A percentile compares a stretch with the other conserved stretches of the same genome.
phyloP scores from a whole-genome alignment of 23 red algal species.

The Gracilaria caudata region DNA sequence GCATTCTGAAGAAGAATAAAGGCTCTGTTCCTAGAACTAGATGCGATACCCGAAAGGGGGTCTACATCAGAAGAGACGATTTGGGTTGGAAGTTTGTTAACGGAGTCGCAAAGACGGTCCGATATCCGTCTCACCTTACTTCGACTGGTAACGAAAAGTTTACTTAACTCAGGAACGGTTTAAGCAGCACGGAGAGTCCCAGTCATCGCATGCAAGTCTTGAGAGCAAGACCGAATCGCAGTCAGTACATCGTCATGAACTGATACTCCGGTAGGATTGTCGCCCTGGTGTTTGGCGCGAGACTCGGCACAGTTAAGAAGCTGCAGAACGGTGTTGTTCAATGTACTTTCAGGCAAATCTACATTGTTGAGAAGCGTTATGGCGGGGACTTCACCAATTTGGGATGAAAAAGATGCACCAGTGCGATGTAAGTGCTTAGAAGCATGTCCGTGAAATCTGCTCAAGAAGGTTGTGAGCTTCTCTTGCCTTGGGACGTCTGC shows the following conservation, averaged over 20 bases:
- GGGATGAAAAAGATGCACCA: not conserved
- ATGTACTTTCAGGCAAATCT: not conserved
- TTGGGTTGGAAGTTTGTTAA: no score
- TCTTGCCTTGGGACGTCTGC: not conserved
- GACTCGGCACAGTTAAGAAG: not conserved
- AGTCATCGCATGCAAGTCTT: no score
- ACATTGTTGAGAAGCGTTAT: conserved; percentile 16
- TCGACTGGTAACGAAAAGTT: no score
- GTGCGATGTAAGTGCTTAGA: not conserved
- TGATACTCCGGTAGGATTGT: not conserved
- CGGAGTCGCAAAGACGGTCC: no score
- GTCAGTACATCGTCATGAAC: no score
- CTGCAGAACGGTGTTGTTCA: not conserved
- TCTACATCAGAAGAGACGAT: no score
- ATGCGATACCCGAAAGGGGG: no score
- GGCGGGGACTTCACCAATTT: conserved; percentile 8
- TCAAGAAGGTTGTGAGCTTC: not conserved
- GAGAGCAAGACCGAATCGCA: no score
- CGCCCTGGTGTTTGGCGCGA: not conserved
- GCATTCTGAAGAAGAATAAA: not conserved
- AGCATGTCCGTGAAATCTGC: not conserved
- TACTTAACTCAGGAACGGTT: no score
- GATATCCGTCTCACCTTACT: no score
- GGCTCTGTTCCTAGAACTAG: not conserved
- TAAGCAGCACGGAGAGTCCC: no score